These are phyloP conservation scores for Yamadazyma siamensis DNA, from an alignment of 1,139 yeast genomes.

Conservation along the genomic window DNA sequence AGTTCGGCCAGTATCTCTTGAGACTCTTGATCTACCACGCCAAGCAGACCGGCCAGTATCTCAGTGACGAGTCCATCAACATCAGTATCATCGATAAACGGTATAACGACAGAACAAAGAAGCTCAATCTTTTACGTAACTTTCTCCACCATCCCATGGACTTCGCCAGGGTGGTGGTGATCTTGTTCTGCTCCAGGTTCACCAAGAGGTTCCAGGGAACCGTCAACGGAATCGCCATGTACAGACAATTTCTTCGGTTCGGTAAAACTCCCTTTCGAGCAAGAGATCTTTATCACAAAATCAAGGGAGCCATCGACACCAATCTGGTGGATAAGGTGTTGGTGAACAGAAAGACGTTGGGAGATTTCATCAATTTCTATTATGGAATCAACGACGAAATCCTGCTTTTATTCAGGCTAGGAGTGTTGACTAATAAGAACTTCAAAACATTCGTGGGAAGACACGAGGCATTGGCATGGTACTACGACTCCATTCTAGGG, in stretches of 20 bases:
- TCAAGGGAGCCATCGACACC: constrained; percentile 12
- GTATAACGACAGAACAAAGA: constrained; percentile 33
- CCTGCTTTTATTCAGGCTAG: constrained; percentile 50
- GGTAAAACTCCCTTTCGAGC: constrained; percentile 69
- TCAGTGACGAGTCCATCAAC: constrained; percentile 33
- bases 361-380: constrained; percentile 52
- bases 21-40: constrained; percentile 53
- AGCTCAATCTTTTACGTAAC: constrained; percentile 32
- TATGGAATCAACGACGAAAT: constrained; percentile 65
- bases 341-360: constrained; percentile 41
- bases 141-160: constrained; percentile 42
- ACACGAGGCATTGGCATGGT: constrained; percentile 66
- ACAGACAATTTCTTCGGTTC: constrained; percentile 67
- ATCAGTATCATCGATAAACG: constrained; percentile 26
- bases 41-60: constrained; percentile 31
- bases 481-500: constrained; percentile 55
- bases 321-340: constrained; percentile 9
- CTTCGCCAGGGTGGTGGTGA: constrained; percentile 34
- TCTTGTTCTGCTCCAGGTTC: constrained; percentile 37
- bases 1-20: constrained; percentile 56
- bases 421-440: constrained; percentile 39
- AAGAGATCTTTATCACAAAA: constrained; percentile 23
- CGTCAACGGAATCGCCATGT: constrained; percentile 51
- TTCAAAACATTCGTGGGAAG: constrained; percentile 35
- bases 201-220: constrained; percentile 29